Base-by-base conservation (phyloP, 805 yeast genomes). In the Wickerhamomyces rabaulensis region DNA sequence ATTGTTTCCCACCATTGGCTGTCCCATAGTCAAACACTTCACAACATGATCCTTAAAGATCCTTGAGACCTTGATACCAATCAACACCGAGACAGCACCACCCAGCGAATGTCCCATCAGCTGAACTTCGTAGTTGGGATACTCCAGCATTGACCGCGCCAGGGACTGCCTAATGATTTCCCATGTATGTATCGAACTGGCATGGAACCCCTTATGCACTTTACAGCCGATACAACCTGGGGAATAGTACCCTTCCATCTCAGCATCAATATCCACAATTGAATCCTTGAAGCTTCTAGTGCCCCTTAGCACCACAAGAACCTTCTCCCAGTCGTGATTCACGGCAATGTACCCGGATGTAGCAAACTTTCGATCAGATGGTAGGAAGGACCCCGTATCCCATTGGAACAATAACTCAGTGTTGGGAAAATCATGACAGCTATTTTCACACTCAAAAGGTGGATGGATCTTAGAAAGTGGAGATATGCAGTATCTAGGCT, bases 61-160 rank as follows among this genome's bases (percentile, higher is more conserved):
- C 5, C n/a, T 37, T 1, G 39, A 26, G 1, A 47, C 23, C 22
- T 43, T 51, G 17, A 54, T 40, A 0, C 53, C 41, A 10, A 56
- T 20, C 12, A 60, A 41, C 6, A 53, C 39, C 1, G 61, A 50
- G 1, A 60, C 46, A 6, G 63, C 60, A 31, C 63, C 64, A 15
- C 64, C 64, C 44, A 60, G 43, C 0, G 64, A 60, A 37, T 60
- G 64, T 5, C 64, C 64, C 52, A 58, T 44, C 9, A 58, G 42
- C 2, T 33, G 8, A 2, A 60, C 42, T 26, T 48, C 35, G 22
- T 52, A 57, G 12, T 45, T 43, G 4, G 50, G 47, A 17, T 29
- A 44, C 3, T 17, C 4, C 48, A 48, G 23, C 6, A 44, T 37
- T 2, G 41, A 31, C 8, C 36, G 29, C 15, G 44, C 39, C 10